A percentile compares a stretch with the other conserved stretches of the same genome.
These are phyloP conservation scores for Glarea lozoyensis DNA, from an alignment of 495 filamentous ascomycete genomes.

Conservation along the genomic window DNA sequence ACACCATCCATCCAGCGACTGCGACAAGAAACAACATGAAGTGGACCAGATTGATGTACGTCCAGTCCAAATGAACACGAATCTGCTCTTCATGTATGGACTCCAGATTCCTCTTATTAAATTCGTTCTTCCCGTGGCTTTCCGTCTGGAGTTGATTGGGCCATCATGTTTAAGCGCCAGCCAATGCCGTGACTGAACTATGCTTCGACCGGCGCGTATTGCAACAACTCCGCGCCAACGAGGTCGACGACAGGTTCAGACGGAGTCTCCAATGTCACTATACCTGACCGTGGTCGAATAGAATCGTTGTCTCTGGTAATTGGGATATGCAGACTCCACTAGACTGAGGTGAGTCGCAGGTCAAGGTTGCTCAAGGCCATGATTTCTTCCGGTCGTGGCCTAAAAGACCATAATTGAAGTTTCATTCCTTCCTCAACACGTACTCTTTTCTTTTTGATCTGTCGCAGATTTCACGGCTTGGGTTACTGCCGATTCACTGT, in stretches of 20 bases:
- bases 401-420: slow-evolving; percentile 3
- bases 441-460: slow-evolving; percentile 11
- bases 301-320: slow-evolving; percentile 9
- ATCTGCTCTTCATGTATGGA: too few relatives aligned
- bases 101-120: too few relatives aligned
- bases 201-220: slow-evolving; percentile 14
- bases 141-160: not conserved
- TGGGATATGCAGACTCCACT: slow-evolving; percentile 2
- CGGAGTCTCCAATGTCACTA: slow-evolving; percentile 7
- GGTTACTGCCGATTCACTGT: slow-evolving; percentile 11
- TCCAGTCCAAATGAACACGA: too few relatives aligned
- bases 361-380: slow-evolving; percentile 11
- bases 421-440: slow-evolving; percentile 14
- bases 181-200: slow-evolving; percentile 7
- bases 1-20: too few relatives aligned
- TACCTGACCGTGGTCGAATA: slow-evolving; percentile 20
- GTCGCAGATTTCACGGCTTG: slow-evolving; percentile 10
- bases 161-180: slow-evolving; percentile 6
- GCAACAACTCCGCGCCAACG: slow-evolving; percentile 14
- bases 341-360: not conserved
- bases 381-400: slow-evolving; percentile 4
- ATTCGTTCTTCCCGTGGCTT: not conserved
- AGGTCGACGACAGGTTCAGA: slow-evolving; percentile 3
- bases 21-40: too few relatives aligned
- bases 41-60: too few relatives aligned